These are phyloP conservation scores for Rosa hybrid DNA, from an alignment of 331 rosid genomes.

Conservation along the genomic window DNA sequence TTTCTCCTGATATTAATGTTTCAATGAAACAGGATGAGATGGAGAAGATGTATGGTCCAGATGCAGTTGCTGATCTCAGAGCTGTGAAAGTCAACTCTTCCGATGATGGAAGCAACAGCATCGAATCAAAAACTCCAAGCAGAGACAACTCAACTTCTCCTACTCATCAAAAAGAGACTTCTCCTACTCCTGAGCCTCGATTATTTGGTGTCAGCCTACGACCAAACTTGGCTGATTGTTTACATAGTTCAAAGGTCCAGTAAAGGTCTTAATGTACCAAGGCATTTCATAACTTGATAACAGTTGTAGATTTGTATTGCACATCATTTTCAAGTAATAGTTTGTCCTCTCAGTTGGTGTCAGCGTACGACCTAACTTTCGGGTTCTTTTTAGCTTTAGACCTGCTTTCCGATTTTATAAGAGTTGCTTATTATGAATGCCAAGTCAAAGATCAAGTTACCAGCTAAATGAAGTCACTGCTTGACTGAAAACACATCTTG, in stretches of 20 bases:
- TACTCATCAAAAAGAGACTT: background rate
- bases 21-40: constrained; percentile 45
- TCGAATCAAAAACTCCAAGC: constrained; percentile 13
- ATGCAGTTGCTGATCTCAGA: constrained; percentile 47
- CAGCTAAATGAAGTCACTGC: background rate
- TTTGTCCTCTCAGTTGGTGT: too few relatives aligned
- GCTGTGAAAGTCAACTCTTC: constrained; percentile 29
- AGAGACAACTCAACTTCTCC: background rate
- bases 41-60: constrained; percentile 39
- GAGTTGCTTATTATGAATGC: background rate
- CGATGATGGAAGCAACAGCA: constrained; percentile 6
- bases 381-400: background rate
- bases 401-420: background rate
- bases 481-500: background rate
- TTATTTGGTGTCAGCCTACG: constrained; percentile 1
- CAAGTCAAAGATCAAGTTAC: background rate
- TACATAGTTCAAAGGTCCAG: background rate
- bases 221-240: background rate
- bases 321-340: background rate
- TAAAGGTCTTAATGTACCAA: background rate
- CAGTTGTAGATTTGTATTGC: background rate
- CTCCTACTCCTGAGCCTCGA: background rate
- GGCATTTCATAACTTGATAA: background rate
- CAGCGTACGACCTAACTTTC: background rate
- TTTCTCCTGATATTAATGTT: constrained; percentile 6